Conservation (phyloP, 495 filamentous ascomycete species). For the Aspergillus cavernicola region DNA sequence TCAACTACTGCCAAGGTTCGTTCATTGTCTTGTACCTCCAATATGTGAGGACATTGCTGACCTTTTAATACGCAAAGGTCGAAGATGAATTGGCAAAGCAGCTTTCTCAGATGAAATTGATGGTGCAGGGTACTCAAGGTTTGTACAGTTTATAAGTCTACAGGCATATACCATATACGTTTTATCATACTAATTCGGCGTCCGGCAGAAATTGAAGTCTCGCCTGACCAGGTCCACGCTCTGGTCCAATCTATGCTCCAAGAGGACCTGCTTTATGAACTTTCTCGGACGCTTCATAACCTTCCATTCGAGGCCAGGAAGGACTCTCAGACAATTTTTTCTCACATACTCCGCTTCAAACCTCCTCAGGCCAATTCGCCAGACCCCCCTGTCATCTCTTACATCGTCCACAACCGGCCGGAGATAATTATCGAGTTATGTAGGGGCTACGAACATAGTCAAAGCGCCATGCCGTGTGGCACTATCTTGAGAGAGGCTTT, state of each 20-base stretch:
- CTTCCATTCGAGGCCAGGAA: slow-evolving; percentile 93
- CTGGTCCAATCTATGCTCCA: slow-evolving; percentile 76
- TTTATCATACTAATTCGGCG: slow-evolving; percentile 5
- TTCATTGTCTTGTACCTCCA: slow-evolving; percentile 17
- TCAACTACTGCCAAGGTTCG: slow-evolving; percentile 43
- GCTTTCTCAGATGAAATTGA: slow-evolving; percentile 75
- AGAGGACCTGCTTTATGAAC: slow-evolving; percentile 80
- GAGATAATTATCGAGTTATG: slow-evolving; percentile 87
- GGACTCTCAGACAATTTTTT: slow-evolving; percentile 86
- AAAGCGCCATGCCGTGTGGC: slow-evolving; percentile 91
- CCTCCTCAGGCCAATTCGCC: slow-evolving; percentile 49
- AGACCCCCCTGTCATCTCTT: slow-evolving; percentile 78
- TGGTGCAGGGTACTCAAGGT: slow-evolving; percentile 83
- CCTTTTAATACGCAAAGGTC: slow-evolving; percentile 37
- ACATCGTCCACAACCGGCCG: slow-evolving; percentile 77
- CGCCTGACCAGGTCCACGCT: slow-evolving; percentile 78
- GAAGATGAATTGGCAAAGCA: slow-evolving; percentile 74
- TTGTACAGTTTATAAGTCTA: slow-evolving; percentile 10
- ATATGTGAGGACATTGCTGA: slow-evolving; percentile 31
- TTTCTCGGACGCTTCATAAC: slow-evolving; percentile 72
- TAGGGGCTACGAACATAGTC: slow-evolving; percentile 80
- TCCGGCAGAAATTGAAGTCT: slow-evolving; percentile 70
- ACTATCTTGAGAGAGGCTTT: slow-evolving; percentile 87
- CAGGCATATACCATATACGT: background rate
- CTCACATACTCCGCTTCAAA: slow-evolving; percentile 80